Evolutionary conservation across 2,329 filamentous ascomycete genomes (phyloP).

Genomic region (Fusarium floridanum): DNA sequence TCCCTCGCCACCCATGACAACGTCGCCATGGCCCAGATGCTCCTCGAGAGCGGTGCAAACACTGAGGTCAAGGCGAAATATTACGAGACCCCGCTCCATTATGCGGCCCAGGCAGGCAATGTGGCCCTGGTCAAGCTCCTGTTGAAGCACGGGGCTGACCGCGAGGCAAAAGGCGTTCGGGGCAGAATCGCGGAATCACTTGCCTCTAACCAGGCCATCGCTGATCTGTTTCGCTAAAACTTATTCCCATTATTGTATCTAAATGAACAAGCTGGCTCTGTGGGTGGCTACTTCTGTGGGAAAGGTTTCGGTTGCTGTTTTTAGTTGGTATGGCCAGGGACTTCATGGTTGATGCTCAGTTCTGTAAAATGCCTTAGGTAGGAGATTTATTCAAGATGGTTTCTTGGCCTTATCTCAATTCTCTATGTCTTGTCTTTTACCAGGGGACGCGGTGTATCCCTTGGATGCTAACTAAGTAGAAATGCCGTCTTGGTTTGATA

Average conservation of each 20-base stretch:
- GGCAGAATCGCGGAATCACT: background rate
- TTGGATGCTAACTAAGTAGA: background rate
- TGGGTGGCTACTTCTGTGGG: too few species aligned
- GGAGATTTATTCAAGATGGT: background rate
- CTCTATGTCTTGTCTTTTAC: background rate
- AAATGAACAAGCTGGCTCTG: too few species aligned
- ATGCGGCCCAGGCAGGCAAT: background rate
- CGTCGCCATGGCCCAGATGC: background rate
- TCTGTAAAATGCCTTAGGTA: too few species aligned
- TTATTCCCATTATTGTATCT: too few species aligned
- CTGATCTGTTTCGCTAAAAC: background rate
- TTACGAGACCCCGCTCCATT: background rate
- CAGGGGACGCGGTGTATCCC: background rate
- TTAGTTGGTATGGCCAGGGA: background rate
- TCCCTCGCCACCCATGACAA: background rate
- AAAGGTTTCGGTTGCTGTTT: too few species aligned
- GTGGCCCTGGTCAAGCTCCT: background rate
- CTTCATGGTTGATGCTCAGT: too few species aligned
- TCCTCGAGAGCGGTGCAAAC: background rate
- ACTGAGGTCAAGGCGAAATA: fast-evolving
- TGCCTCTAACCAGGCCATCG: background rate
- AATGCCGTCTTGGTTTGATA: background rate
- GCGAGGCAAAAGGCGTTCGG: background rate
- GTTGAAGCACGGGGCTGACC: background rate
- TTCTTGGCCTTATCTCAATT: background rate